These are phyloP conservation scores for Diaporthe sp. DNA, from an alignment of 2,329 filamentous ascomycete genomes.

Conservation along the genomic window DNA sequence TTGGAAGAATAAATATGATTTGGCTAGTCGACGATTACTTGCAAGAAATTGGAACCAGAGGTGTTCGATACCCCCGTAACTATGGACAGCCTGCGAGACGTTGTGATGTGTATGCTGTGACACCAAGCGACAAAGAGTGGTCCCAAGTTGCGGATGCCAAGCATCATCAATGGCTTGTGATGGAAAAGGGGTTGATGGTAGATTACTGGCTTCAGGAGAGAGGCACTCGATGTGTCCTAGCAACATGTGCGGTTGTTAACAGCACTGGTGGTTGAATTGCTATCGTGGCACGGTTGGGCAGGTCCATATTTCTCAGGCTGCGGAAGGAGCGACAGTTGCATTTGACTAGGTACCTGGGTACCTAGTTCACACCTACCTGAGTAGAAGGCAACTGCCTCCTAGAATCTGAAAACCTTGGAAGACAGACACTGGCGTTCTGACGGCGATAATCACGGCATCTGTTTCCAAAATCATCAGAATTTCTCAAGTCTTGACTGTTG, in stretches of 20 bases:
- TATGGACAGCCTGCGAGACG: background rate
- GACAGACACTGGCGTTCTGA: background rate
- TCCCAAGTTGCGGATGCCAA: background rate
- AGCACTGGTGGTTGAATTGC: background rate
- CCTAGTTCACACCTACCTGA: background rate
- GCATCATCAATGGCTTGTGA: background rate
- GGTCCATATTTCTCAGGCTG: too few relatives aligned
- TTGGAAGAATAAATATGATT: slow-evolving; percentile 34
- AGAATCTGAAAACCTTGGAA: background rate
- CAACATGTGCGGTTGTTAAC: background rate
- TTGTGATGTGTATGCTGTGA: too few relatives aligned
- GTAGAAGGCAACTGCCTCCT: background rate
- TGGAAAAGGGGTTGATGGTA: background rate
- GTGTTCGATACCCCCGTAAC: slow-evolving; percentile 29
- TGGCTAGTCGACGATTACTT: slow-evolving; percentile 25
- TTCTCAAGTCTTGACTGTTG: background rate
- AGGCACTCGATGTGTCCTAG: background rate
- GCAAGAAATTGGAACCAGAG: slow-evolving; percentile 36
- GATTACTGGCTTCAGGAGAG: background rate
- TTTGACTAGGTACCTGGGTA: background rate
- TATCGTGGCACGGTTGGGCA: background rate
- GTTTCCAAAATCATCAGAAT: background rate
- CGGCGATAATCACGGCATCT: background rate
- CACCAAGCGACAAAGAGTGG: background rate
- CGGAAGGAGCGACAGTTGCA: background rate